A percentile compares a stretch with the other conserved stretches of the same genome.
Conservation (phyloP, 2,329 filamentous ascomycete species). For the Macrophomina tecta region DNA sequence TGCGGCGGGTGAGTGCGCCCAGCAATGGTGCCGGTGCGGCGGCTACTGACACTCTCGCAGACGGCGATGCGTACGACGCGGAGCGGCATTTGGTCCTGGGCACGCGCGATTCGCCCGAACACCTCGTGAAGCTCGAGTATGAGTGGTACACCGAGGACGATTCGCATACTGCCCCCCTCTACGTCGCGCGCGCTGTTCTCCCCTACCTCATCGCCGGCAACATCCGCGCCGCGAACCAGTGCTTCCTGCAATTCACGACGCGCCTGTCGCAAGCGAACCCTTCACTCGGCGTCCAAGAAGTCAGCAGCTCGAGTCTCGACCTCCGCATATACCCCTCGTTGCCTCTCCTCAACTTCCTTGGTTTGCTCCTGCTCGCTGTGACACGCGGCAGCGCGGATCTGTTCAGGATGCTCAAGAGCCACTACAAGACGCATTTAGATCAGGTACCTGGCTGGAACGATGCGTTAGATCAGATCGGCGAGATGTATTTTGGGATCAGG, state of each 20-base stretch:
- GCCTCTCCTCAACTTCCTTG: constrained; percentile 94
- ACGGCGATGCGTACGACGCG: constrained; percentile 90
- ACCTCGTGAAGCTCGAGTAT: constrained; percentile 84
- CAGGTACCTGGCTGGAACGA: constrained; percentile 80
- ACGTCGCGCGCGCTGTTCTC: constrained; percentile 83
- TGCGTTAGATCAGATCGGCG: constrained; percentile 82
- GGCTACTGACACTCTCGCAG: constrained; percentile 47
- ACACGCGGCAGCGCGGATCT: constrained; percentile 78
- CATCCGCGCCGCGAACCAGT: constrained; percentile 83
- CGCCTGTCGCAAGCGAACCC: constrained; percentile 65
- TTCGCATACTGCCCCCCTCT: constrained; percentile 83
- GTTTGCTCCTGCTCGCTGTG: constrained; percentile 79
- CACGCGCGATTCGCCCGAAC: constrained; percentile 83
- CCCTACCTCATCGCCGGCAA: constrained; percentile 93
- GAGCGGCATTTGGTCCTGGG: constrained; percentile 89
- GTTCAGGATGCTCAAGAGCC: constrained; percentile 79
- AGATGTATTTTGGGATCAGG: constrained; percentile 96
- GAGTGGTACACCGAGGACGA: constrained; percentile 92
- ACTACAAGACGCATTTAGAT: constrained; percentile 79
- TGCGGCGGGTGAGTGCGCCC: constrained; percentile 67
- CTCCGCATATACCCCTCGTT: constrained; percentile 85
- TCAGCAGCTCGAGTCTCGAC: constrained; percentile 70
- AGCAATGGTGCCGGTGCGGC: neutral
- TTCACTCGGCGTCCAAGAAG: constrained; percentile 76
- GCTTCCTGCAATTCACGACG: constrained; percentile 76